Evolutionary conservation across 768 basidiomycete genomes (phyloP), one percentile per base, ranked within the genome.

Genomic region (Dentipellis sp.): DNA sequence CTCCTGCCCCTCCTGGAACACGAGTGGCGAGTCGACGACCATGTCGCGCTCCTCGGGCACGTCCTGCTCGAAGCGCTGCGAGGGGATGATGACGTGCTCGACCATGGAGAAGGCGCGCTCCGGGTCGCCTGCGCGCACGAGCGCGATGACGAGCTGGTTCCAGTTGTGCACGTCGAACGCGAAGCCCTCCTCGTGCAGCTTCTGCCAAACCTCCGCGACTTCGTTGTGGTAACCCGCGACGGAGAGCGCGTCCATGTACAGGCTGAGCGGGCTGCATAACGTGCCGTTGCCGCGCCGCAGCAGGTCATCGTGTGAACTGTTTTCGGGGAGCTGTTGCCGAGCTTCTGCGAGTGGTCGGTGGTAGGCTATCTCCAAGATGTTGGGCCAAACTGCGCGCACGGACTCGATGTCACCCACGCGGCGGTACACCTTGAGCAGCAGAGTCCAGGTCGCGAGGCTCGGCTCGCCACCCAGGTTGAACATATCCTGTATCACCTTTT

Each of bases 131-230:
- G 88, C 90, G 34, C 88, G 83, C 39, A 92, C 75, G 21, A 94
- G 76, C 12, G 84, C 86, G 10, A 86, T 74, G 22, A 77, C 78
- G 23, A 97, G 76, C 63, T 90, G 83, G 64, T 95, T 97, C 89
- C 92, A 98, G 67, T 97, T 97, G 63, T 88, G 83, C 11, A 88
- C 78, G 66, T 94, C 91, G 67, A 93, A 91, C 11, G 75, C 75
- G 62, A 94, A 87, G 1, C 90, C 89, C 10, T 74, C 68, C 10
- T 68, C 60, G 58, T 79, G 78, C 51, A 90, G 76, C 34, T 72
- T 66, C n/a, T 73, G 71, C 94, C 95, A 97, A 0, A 78, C 73
- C 3, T 66, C 64, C 14, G 83, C 78, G 47, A 94, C 76, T 57
- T 83, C 78, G 8, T 65, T 59, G 62, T 93, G 86, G 38, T 72